These are phyloP conservation scores for Aureobasidium subglaciale DNA, from an alignment of 2,329 filamentous ascomycete species.

Conservation along the genomic window DNA sequence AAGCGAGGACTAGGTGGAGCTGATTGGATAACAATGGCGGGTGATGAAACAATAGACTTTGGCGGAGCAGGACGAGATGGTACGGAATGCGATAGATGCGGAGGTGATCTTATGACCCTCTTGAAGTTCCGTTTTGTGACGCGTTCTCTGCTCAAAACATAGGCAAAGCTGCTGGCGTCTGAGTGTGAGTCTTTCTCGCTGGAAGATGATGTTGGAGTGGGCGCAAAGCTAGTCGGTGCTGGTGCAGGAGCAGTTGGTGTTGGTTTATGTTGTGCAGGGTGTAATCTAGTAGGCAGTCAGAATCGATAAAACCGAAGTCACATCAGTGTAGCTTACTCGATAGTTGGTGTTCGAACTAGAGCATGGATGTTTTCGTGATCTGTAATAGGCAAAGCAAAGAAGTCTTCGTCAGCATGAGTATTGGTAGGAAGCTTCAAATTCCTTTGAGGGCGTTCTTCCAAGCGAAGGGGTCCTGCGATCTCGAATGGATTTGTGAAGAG, in stretches of 20 bases:
- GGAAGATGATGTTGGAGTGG: neutral
- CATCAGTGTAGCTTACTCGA: neutral
- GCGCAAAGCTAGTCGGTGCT: neutral
- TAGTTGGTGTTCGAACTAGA: neutral
- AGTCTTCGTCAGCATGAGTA: neutral
- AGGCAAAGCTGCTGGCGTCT: constrained; percentile 13
- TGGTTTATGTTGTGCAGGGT: neutral
- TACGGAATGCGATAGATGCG: neutral
- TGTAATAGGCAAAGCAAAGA: neutral
- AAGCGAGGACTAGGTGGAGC: neutral
- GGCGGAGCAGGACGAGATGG: neutral
- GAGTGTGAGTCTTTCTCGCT: neutral
- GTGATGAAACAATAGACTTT: neutral
- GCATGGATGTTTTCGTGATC: neutral
- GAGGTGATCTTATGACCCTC: neutral
- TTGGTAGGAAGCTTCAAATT: neutral
- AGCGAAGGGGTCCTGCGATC: constrained; percentile 9
- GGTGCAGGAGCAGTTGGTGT: neutral
- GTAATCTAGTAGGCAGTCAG: neutral
- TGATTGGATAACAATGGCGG: constrained; percentile 11
- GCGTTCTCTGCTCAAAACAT: neutral
- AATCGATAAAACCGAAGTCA: neutral
- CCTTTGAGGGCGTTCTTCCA: constrained; percentile 13
- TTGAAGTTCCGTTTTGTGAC: constrained; percentile 1
- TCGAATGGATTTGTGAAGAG: constrained; percentile 4